A percentile compares a stretch with the other conserved stretches of the same genome.
phyloP scores from a whole-genome alignment of 1,284 basidiomycete species.

The Cryptococcus hybrid region DNA sequence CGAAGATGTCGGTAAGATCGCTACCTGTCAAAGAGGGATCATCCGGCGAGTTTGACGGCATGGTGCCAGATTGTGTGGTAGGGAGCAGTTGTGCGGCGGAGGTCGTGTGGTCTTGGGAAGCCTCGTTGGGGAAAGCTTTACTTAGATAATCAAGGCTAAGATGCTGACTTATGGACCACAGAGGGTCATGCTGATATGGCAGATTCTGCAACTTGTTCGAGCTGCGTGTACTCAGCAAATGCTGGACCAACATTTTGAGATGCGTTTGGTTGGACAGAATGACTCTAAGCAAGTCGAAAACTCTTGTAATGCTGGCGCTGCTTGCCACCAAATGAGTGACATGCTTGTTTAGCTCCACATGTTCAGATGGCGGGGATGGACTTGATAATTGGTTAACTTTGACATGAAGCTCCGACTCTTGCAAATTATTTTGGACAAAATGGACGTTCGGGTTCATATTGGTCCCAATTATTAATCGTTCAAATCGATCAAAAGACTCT shows the following conservation, averaged over 20 bases:
- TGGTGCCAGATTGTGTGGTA: background rate
- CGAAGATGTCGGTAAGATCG: background rate
- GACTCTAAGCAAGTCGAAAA: background rate
- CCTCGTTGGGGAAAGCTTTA: too few relatives aligned
- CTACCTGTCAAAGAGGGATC: background rate
- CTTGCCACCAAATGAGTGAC: background rate
- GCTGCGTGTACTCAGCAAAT: too few relatives aligned
- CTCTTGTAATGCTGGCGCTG: background rate
- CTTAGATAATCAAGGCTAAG: too few relatives aligned
- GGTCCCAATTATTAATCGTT: too few relatives aligned
- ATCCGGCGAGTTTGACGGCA: background rate
- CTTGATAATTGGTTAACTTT: background rate
- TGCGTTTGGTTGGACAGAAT: background rate
- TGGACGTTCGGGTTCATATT: too few relatives aligned
- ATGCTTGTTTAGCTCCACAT: background rate
- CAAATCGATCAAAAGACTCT: too few relatives aligned
- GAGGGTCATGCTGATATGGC: too few relatives aligned
- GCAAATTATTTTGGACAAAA: background rate
- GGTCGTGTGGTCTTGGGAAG: too few relatives aligned
- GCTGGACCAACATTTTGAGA: background rate
- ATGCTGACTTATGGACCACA: too few relatives aligned
- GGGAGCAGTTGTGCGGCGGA: background rate
- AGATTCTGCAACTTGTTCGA: too few relatives aligned
- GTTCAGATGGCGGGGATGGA: background rate
- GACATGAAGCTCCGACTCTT: background rate